Evolutionary conservation across 768 basidiomycete genomes (phyloP).

Genomic region (Naganishia onofrii): DNA sequence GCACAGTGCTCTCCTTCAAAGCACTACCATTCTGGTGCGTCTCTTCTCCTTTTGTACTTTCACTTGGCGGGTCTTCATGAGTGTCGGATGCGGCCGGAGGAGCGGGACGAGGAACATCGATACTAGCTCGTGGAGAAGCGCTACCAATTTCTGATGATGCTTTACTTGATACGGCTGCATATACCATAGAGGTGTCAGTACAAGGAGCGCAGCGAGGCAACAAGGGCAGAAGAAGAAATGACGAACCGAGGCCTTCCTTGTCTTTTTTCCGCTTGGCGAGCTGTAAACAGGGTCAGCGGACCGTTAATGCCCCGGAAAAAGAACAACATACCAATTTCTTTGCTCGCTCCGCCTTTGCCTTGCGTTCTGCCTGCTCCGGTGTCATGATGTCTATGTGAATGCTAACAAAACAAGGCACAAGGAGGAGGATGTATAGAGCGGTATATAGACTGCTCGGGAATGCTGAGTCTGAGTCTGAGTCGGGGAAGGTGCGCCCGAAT

Average conservation of each 20-base stretch:
- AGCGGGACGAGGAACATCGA: conserved; percentile 11
- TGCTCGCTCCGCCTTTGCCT: conserved; percentile 49
- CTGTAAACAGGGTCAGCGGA: conserved; percentile 1
- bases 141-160: conserved; percentile 10
- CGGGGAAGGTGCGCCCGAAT: too few species aligned
- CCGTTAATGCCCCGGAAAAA: background rate
- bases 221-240: too few species aligned
- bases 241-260: conserved; percentile 12
- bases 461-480: too few species aligned
- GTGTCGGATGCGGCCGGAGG: background rate
- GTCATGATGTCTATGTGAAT: conserved; percentile 9
- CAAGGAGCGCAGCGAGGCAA: background rate
- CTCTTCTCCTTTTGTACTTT: background rate
- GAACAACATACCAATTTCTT: conserved; percentile 45
- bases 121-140: conserved; percentile 4
- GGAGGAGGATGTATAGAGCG: background rate
- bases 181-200: conserved; percentile 7
- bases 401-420: background rate
- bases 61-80: background rate
- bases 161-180: conserved; percentile 4
- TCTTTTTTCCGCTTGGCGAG: conserved; percentile 31
- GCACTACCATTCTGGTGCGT: background rate
- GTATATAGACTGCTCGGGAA: background rate
- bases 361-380: conserved; percentile 41
- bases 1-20: background rate